Percentiles rank a stretch among this genome's conserved stretches.
Evolutionary conservation across 345 rosid genomes (phyloP).

Genomic region (Brassica incana): DNA sequence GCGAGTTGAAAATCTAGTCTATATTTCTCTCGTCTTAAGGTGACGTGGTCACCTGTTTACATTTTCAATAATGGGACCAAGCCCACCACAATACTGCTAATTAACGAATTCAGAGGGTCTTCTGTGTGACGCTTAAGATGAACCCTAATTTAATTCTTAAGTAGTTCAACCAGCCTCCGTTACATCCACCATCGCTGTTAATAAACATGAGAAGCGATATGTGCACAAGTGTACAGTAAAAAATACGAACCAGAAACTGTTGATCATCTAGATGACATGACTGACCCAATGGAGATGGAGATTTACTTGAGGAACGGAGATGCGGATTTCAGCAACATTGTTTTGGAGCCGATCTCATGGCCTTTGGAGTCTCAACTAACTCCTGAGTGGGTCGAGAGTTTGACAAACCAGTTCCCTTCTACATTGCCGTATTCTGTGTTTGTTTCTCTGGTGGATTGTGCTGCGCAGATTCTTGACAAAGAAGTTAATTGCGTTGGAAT

Average conservation of each 20-base stretch:
- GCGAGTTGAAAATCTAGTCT: too few species aligned
- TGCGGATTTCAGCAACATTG: constrained; percentile 35
- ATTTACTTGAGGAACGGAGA: constrained; percentile 41
- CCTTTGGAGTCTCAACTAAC: constrained; percentile 41
- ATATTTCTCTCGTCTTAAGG: too few species aligned
- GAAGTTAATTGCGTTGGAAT: constrained; percentile 46
- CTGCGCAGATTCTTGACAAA: constrained; percentile 38
- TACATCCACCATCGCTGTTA: too few species aligned
- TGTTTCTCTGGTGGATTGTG: constrained; percentile 37
- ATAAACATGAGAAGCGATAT: constrained; percentile 27
- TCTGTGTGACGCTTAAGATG: too few species aligned
- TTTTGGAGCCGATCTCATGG: constrained; percentile 44
- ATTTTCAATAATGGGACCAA: too few species aligned
- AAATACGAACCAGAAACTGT: constrained; percentile 36
- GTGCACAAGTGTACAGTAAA: constrained; percentile 37
- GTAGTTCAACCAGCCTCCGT: too few species aligned
- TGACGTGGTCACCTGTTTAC: too few species aligned
- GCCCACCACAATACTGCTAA: too few species aligned
- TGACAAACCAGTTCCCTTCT: constrained; percentile 39
- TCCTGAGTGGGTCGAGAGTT: constrained; percentile 42
- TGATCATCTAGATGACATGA: constrained; percentile 33
- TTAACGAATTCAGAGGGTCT: too few species aligned
- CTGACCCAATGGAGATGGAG: constrained; percentile 39
- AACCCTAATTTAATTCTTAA: too few species aligned
- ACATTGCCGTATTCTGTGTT: constrained; percentile 40